These are phyloP conservation scores for Sisymbrium altissimum DNA, from an alignment of 345 rosid genomes.

Conservation along the genomic window DNA sequence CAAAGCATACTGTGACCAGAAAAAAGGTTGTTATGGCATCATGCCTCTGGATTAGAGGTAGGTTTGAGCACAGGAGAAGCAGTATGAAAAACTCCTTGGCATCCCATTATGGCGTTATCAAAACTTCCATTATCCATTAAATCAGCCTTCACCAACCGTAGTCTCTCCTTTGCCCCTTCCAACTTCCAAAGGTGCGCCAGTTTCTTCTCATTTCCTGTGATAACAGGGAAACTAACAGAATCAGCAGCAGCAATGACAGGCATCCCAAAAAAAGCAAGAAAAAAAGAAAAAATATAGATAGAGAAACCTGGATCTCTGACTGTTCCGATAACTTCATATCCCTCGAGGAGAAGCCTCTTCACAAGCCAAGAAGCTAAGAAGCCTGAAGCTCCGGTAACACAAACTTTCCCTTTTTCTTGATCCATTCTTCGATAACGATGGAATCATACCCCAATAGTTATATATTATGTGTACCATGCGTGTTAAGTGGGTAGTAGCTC, in stretches of 20 bases:
- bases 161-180: conserved; percentile 87
- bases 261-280: neutral
- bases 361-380: conserved; percentile 89
- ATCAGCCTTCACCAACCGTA: conserved; percentile 67
- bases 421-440: conserved; percentile 28
- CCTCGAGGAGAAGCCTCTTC: conserved; percentile 70
- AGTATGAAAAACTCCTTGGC: conserved; percentile 90
- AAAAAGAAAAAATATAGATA: neutral
- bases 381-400: conserved; percentile 92
- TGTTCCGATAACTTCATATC: conserved; percentile 84
- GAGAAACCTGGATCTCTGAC: conserved; percentile 72
- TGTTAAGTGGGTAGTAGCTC: neutral
- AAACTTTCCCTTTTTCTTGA: conserved; percentile 53
- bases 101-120: conserved; percentile 65
- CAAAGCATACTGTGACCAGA: neutral
- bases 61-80: conserved; percentile 87
- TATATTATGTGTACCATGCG: conserved; percentile 15
- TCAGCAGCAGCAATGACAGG: neutral
- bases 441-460: neutral
- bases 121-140: conserved; percentile 78
- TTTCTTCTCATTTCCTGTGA: conserved; percentile 64
- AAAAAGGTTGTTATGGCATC: neutral
- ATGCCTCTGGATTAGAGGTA: conserved; percentile 78
- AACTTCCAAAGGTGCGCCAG: conserved; percentile 67
- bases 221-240: neutral